phyloP scores from a whole-genome alignment of 352 stramenopile genomes.

The Globisporangium orthogonon region DNA sequence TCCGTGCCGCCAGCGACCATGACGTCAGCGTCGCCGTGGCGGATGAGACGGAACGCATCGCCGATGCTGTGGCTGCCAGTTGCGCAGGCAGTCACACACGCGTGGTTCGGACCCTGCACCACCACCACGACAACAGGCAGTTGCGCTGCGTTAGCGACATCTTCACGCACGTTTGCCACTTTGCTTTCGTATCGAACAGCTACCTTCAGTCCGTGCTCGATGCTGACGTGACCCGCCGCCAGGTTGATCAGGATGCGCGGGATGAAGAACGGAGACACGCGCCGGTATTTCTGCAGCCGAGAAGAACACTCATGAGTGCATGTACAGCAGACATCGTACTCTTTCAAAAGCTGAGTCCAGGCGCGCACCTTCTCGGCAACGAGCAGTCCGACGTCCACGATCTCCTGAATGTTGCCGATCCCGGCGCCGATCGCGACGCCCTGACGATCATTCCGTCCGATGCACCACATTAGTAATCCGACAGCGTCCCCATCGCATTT shows the following conservation, averaged over 20 bases:
- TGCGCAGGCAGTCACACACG: constrained; percentile 94
- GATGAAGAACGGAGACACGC: constrained; percentile 92
- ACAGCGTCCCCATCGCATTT: no score
- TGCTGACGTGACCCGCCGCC: constrained; percentile 88
- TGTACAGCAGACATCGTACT: background rate
- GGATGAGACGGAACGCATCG: constrained; percentile 90
- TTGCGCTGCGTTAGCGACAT: background rate
- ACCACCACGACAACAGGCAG: background rate
- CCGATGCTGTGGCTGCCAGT: constrained; percentile 96
- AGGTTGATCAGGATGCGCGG: constrained; percentile 92
- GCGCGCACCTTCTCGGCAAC: constrained; percentile 49
- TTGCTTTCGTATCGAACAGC: background rate
- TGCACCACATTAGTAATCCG: background rate
- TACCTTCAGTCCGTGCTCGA: constrained; percentile 87
- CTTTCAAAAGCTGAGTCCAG: background rate
- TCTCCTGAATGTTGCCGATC: constrained; percentile 86
- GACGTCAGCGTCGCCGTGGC: constrained; percentile 87
- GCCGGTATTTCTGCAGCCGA: constrained; percentile 68
- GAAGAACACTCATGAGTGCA: background rate
- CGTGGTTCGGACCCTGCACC: constrained; percentile 93
- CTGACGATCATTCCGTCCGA: constrained; percentile 17
- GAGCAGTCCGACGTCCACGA: constrained; percentile 67
- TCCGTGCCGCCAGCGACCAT: constrained; percentile 97
- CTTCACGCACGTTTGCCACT: background rate
- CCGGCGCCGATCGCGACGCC: constrained; percentile 80